Base-by-base conservation (phyloP, 2,329 filamentous ascomycete genomes). In the Fusarium circinatum region DNA sequence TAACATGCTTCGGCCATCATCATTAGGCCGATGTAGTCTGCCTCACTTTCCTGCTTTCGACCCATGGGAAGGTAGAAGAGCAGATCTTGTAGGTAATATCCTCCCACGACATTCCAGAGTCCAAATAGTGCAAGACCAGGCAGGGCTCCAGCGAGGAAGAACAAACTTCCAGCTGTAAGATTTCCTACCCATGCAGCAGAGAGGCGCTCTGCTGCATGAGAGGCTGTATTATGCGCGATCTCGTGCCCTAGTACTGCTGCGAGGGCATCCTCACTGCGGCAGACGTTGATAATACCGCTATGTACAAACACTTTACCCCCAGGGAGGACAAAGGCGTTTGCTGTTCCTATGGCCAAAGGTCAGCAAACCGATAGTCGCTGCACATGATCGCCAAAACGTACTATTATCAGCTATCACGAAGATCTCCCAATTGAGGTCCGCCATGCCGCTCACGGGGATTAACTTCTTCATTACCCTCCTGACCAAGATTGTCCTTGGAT, bases 1-100 rank as follows among this genome's bases (percentile, higher is more conserved):
- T 93, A 95, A 83, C 93, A 95, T 32, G 91, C 92, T 82, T 94
- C 89, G 0, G 93, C 90, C 92, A 95, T 95, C 87, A 95, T 93
- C 87, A 95, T 90, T 39, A 95, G 82, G 1, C 93, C 93, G 54
- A 95, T 94, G 76, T 93, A 94, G 78, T 96, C 93, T 0, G 93
- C 93, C 83, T 96, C 93, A 55, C 86, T 89, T 85, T 93, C 93
- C 83, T 95, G 93, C 78, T 87, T 88, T 55, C 93, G 85, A 52
- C 89, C 90, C 80, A 93, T 93, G 3, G 93, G 93, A 68, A 89
- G 84, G 55, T 86, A 86, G 78, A 94, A 90, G n/a, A 91, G 86
- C 22, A 93, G 80, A 57, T 93, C 87, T 34, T 93, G 82, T 28
- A 91, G 61, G 78, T 83, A 67, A 65, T 78, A 80, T 5, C 87